phyloP scores from a whole-genome alignment of 331 rosid species.

The Cydonia oblonga region DNA sequence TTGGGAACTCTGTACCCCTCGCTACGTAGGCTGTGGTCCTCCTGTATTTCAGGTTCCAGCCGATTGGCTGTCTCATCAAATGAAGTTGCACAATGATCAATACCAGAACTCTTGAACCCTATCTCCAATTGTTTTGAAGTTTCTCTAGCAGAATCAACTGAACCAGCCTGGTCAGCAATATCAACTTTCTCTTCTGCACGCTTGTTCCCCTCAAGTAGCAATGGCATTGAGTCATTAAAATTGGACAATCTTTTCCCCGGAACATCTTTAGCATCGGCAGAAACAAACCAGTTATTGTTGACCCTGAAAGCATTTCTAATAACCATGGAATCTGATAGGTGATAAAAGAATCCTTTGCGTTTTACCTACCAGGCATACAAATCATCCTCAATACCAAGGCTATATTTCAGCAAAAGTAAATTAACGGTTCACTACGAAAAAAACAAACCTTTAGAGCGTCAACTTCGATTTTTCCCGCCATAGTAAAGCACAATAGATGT shows the following conservation, averaged over 20 bases:
- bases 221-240: not conserved
- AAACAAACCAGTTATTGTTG: slow-evolving; percentile 39
- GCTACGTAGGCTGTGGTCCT: not conserved
- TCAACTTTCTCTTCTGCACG: slow-evolving; percentile 1
- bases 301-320: slow-evolving; percentile 37
- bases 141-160: slow-evolving; percentile 3
- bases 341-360: slow-evolving; percentile 43
- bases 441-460: slow-evolving; percentile 46
- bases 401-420: not conserved
- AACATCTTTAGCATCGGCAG: slow-evolving; percentile 34
- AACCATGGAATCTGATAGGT: slow-evolving; percentile 49
- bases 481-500: slow-evolving; percentile 46
- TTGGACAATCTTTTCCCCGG: not conserved
- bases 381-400: not conserved
- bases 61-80: not conserved
- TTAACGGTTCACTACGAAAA: not conserved
- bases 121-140: slow-evolving; percentile 1
- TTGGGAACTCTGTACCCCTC: not conserved
- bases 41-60: not conserved
- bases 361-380: slow-evolving; percentile 31
- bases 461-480: slow-evolving; percentile 41
- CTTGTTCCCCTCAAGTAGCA: not conserved
- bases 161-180: not conserved
- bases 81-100: not conserved
- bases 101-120: not conserved